These are phyloP conservation scores for Mesembryanthemum crystallinum DNA, from an alignment of 148 eudicot species.

Conservation along the genomic window DNA sequence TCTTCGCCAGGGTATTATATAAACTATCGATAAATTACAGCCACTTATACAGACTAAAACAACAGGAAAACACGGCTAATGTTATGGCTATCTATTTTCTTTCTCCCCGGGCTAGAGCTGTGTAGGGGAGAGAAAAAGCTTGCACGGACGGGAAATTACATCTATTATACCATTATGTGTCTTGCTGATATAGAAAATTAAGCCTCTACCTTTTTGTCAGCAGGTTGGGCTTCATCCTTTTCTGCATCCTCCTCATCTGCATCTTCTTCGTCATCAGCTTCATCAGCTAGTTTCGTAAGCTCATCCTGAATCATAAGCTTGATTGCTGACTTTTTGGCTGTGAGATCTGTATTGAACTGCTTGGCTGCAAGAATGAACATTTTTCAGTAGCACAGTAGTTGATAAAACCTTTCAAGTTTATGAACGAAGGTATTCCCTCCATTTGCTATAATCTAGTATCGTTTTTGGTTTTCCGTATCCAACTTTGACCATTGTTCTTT, in stretches of 20 bases:
- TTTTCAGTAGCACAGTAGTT: not conserved
- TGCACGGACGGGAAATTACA: constrained; percentile 5
- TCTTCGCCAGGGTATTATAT: constrained; percentile 22
- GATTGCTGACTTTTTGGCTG: constrained; percentile 59
- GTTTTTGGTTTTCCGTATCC: too few species aligned
- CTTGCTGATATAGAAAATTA: constrained; percentile 25
- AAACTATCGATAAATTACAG: constrained; percentile 34
- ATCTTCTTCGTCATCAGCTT: constrained; percentile 86
- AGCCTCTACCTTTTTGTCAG: constrained; percentile 44
- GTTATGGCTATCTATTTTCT: constrained; percentile 19
- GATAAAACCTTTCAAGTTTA: too few species aligned
- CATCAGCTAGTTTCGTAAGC: constrained; percentile 87
- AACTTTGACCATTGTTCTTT: too few species aligned
- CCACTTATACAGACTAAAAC: constrained; percentile 28
- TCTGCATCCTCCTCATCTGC: constrained; percentile 43
- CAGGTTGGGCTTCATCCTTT: constrained; percentile 45
- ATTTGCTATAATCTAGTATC: too few species aligned
- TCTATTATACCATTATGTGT: constrained; percentile 13
- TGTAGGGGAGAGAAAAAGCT: constrained; percentile 9
- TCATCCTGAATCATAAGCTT: constrained; percentile 91
- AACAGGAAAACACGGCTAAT: constrained; percentile 11
- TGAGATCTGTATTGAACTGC: constrained; percentile 58
- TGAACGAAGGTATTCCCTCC: too few species aligned
- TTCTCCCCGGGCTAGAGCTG: not conserved
- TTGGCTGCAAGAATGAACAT: constrained; percentile 43